phyloP scores from a whole-genome alignment of 805 yeast genomes.

The Cyberlindnera xylosilytica region DNA sequence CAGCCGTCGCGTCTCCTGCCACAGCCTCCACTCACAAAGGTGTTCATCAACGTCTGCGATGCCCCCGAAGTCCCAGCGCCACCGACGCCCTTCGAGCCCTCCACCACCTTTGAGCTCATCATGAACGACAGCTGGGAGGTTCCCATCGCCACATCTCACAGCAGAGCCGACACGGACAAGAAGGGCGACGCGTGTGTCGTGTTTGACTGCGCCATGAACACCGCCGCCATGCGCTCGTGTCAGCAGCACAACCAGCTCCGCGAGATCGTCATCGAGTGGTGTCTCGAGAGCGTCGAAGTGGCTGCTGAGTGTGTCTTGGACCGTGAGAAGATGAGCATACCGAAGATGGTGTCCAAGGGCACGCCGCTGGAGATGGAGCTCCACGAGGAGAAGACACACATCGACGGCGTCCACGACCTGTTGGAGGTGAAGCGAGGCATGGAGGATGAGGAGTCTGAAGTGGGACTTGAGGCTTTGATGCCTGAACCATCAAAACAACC shows the following conservation, averaged over 20 bases:
- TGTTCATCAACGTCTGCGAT: constrained; percentile 77
- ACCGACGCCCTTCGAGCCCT: constrained; percentile 48
- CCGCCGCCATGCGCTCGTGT: constrained; percentile 60
- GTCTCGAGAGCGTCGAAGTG: constrained; percentile 74
- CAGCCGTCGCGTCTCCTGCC: constrained; percentile 15
- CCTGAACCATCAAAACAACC: constrained; percentile 30
- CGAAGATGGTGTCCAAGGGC: constrained; percentile 75
- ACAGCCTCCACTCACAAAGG: constrained; percentile 49
- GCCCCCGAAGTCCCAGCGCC: constrained; percentile 67
- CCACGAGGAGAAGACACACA: constrained; percentile 37
- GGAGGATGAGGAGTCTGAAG: constrained; percentile 20
- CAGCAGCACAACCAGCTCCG: constrained; percentile 54
- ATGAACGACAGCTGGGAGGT: constrained; percentile 80
- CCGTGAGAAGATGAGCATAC: constrained; percentile 56
- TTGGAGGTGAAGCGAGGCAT: constrained; percentile 22
- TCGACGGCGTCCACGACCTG: constrained; percentile 35
- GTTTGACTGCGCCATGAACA: constrained; percentile 77
- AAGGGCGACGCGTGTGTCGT: constrained; percentile 63
- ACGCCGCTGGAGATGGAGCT: constrained; percentile 43
- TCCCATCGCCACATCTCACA: constrained; percentile 69
- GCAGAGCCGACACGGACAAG: constrained; percentile 58
- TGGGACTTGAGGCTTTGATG: constrained; percentile 18
- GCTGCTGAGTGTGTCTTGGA: constrained; percentile 48
- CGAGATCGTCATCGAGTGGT: constrained; percentile 75
- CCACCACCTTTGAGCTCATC: constrained; percentile 56